A percentile compares a stretch with the other conserved stretches of the same genome.
phyloP scores from a whole-genome alignment of 2,329 filamentous ascomycete species.

The Beauveria bassiana region DNA sequence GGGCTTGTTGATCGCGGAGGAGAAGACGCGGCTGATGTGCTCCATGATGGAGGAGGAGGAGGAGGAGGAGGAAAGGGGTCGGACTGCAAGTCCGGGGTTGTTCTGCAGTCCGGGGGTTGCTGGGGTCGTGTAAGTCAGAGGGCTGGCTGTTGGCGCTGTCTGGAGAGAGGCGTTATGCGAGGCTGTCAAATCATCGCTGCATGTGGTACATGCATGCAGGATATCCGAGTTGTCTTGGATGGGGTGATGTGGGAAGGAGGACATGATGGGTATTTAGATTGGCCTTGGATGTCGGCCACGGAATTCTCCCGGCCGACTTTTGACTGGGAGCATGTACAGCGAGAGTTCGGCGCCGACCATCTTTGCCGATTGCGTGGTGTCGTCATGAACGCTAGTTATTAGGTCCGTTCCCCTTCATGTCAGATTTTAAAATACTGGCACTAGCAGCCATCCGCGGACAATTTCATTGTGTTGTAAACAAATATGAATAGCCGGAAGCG shows the following conservation, averaged over 20 bases:
- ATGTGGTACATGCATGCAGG: not conserved
- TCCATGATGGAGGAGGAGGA: constrained; percentile 25
- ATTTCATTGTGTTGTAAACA: no score
- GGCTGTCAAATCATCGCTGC: not conserved
- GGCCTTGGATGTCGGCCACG: not conserved
- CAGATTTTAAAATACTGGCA: not conserved
- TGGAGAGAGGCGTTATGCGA: no score
- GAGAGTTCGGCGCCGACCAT: not conserved
- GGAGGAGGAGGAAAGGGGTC: no score
- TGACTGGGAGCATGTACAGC: not conserved
- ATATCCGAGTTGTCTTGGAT: not conserved
- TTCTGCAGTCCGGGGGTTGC: not conserved
- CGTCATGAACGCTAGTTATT: not conserved
- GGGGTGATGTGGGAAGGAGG: not conserved
- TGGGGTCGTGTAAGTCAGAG: not conserved
- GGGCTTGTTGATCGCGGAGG: constrained; percentile 44
- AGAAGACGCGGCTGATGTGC: constrained; percentile 35
- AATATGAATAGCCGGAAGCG: no score
- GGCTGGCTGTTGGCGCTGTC: no score
- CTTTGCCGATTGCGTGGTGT: not conserved
- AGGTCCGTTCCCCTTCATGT: not conserved
- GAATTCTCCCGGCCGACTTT: not conserved
- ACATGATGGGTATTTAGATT: not conserved
- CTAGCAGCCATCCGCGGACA: not conserved
- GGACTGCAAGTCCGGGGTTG: not conserved